Percentiles rank a stretch among this genome's conserved stretches.
Evolutionary conservation across 352 stramenopile species (phyloP).

Genomic region (Plasmopara halstedii): DNA sequence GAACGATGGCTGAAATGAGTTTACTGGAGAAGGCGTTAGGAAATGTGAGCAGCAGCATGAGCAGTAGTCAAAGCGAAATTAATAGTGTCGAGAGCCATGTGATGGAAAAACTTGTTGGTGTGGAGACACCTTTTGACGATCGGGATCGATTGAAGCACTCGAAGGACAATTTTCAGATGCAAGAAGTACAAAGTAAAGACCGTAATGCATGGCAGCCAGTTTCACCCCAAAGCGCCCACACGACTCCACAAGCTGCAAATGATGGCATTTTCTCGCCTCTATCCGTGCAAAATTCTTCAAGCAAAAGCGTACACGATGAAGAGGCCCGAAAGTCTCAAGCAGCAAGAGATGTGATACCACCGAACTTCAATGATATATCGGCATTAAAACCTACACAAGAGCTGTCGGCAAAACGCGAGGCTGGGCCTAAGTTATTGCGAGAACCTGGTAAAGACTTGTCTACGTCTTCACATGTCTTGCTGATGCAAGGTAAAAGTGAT

Average conservation of each 20-base stretch:
- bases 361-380: neutral
- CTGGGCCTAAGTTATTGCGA: neutral
- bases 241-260: neutral
- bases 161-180: neutral
- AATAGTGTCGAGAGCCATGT: neutral
- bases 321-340: neutral
- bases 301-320: neutral
- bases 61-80: conserved; percentile 16
- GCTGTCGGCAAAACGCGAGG: conserved; percentile 2
- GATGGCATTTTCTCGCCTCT: conserved; percentile 1
- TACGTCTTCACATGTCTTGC: neutral
- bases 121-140: conserved; percentile 1
- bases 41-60: conserved; percentile 58
- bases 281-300: neutral
- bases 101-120: conserved; percentile 1
- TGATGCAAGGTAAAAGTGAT: neutral
- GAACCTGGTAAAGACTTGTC: neutral
- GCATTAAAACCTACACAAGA: neutral
- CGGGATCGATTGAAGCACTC: neutral
- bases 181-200: no score
- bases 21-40: conserved; percentile 58
- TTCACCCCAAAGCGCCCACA: neutral
- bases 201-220: no score
- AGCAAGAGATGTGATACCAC: neutral
- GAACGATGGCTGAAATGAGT: conserved; percentile 57